phyloP scores from a whole-genome alignment of 306 rosid genomes.

The Spatholobus suberectus region DNA sequence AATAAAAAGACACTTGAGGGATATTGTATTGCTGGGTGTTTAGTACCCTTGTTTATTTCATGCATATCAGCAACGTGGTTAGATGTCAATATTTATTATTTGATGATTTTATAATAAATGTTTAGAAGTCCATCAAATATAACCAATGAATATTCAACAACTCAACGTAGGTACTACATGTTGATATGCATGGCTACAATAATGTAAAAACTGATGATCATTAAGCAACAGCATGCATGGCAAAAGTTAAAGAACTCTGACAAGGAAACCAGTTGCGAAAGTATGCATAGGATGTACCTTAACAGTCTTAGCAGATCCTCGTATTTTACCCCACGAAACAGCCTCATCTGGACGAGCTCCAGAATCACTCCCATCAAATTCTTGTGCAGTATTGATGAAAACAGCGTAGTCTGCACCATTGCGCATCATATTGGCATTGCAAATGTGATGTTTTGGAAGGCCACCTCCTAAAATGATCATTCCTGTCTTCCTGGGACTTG shows the following conservation, averaged over 20 bases:
- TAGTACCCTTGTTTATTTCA: not conserved
- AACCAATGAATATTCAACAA: not conserved
- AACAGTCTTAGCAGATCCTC: constrained; percentile 85
- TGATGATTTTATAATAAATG: not conserved
- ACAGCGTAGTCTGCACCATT: constrained; percentile 96
- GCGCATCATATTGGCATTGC: constrained; percentile 99
- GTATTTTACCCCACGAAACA: constrained; percentile 92
- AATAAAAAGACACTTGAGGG: not conserved
- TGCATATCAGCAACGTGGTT: not conserved
- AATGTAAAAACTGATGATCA: not conserved
- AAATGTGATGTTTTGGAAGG: constrained; percentile 96
- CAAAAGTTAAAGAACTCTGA: not conserved
- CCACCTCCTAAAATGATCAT: constrained; percentile 95
- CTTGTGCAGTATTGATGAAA: constrained; percentile 91
- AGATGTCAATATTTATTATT: not conserved
- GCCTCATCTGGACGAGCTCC: constrained; percentile 97
- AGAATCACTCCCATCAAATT: constrained; percentile 95
- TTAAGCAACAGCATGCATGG: not conserved
- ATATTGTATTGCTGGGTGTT: not conserved
- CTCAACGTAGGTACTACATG: not conserved
- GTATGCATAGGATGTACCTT: constrained; percentile 58
- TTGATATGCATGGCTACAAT: not conserved
- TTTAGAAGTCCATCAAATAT: not conserved
- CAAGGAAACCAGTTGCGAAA: constrained; percentile 1
- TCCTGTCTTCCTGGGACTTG: constrained; percentile 89